Base-by-base conservation (phyloP, 495 filamentous ascomycete species). In the Oleoguttula mirabilis region DNA sequence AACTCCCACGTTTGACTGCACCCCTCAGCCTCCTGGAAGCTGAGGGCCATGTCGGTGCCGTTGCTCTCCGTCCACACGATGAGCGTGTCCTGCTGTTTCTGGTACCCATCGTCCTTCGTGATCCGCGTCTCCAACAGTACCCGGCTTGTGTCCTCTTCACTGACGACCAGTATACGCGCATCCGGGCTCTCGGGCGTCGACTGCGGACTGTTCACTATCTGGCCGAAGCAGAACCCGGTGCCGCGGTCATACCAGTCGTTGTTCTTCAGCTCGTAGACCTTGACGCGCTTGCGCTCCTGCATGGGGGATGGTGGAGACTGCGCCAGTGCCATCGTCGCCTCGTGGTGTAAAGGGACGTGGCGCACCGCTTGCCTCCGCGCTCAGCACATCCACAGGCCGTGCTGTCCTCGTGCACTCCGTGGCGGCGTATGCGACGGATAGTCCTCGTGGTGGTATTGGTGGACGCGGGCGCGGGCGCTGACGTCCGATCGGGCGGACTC, bases 191-290 rank as follows among this genome's bases (percentile, higher is more conserved):
- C 47, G 32, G 39, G 44, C 32, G 48, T 48, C 41, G 47, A n/a
- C 22, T 30, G 17, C 2, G 37, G 43, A 28, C 32, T 27, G 32
- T 47, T 43, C 36, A 79, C 64, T 45, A 83, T 75, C 50, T 75
- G 73, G 19, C 85, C 87, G 19, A 72, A 82, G 62, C 90, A 98
- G 62, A 95, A 96, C 33, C 90, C 90, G 15, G 90, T 98, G 38
- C 90, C 90, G 47, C 92, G 72, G 66, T 98, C 90, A 60, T 87
- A 94, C 90, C 90, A 98, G 73, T 98, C 92, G 72, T 90, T 94
- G 64, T 94, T 85, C 55, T 80, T 84, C 49, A 98, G 73, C 67
- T 98, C 90, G 63, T 98, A 98, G 54, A 98, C 90, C 70, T 98
- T 98, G 54, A 98, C 90, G 70, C 90, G 82, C 71, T 88, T 93